These are phyloP conservation scores for Sarocladium brachiariae DNA, from an alignment of 2,329 filamentous ascomycete species.

Conservation along the genomic window DNA sequence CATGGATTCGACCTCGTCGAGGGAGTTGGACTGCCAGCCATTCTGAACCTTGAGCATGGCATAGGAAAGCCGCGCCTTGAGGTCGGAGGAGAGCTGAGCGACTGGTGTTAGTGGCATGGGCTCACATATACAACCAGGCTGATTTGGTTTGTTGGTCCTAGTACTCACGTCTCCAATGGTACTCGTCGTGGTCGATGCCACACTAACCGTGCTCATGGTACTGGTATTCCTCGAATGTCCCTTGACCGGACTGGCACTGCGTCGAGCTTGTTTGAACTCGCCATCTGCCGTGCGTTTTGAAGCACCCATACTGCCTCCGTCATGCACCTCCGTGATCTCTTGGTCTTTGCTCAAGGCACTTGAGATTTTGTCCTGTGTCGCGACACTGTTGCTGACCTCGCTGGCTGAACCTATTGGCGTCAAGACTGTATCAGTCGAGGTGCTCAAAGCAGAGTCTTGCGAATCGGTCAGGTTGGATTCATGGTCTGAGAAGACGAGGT, in stretches of 20 bases:
- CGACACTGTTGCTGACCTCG: slow-evolving; percentile 29
- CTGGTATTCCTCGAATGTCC: slow-evolving; percentile 68
- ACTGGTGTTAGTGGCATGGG: slow-evolving; percentile 13
- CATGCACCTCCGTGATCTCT: background rate
- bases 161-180: slow-evolving; percentile 71
- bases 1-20: slow-evolving; percentile 70
- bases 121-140: too few species aligned
- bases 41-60: slow-evolving; percentile 91
- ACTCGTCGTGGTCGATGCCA: slow-evolving; percentile 52
- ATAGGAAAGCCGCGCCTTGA: slow-evolving; percentile 80
- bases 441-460: slow-evolving; percentile 22
- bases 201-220: slow-evolving; percentile 53
- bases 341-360: slow-evolving; percentile 20
- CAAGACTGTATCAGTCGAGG: slow-evolving; percentile 20
- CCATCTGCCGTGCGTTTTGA: slow-evolving; percentile 76
- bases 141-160: too few species aligned
- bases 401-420: slow-evolving; percentile 20
- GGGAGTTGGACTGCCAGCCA: slow-evolving; percentile 73
- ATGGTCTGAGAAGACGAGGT: background rate
- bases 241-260: slow-evolving; percentile 39
- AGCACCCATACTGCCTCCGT: slow-evolving; percentile 26
- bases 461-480: slow-evolving; percentile 11
- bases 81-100: slow-evolving; percentile 63
- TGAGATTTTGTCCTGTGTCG: slow-evolving; percentile 42
- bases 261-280: slow-evolving; percentile 51